These are phyloP conservation scores for Talaromyces sp. DNA, from an alignment of 2,329 filamentous ascomycete genomes.

Conservation along the genomic window DNA sequence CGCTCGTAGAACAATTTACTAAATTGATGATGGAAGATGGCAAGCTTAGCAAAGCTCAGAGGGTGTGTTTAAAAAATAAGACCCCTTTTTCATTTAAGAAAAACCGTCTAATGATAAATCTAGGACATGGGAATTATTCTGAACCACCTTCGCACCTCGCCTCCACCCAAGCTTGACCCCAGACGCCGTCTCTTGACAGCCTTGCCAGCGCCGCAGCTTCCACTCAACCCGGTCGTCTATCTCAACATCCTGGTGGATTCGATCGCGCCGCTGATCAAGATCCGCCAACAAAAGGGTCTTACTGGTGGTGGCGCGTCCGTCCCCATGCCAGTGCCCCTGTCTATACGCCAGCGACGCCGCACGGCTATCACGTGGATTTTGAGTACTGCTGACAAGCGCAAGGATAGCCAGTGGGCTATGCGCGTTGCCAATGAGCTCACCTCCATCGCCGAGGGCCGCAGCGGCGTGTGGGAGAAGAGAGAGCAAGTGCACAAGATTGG, in stretches of 20 bases:
- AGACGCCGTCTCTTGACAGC: conserved; percentile 58
- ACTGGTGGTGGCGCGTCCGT: conserved; percentile 82
- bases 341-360: conserved; percentile 69
- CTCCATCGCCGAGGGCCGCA: conserved; percentile 80
- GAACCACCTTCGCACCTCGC: conserved; percentile 74
- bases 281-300: conserved; percentile 69
- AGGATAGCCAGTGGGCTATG: conserved; percentile 67
- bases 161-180: conserved; percentile 71
- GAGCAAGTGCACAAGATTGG: conserved; percentile 73
- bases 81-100: too few relatives aligned
- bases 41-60: conserved; percentile 84
- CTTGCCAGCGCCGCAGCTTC: conserved; percentile 73
- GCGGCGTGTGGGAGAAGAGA: conserved; percentile 78
- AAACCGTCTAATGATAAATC: not conserved
- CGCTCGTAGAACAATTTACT: conserved; percentile 79
- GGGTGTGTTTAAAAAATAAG: conserved; percentile 37
- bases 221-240: conserved; percentile 84
- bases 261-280: conserved; percentile 79
- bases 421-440: conserved; percentile 83
- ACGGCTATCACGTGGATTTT: conserved; percentile 86
- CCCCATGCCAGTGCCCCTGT: conserved; percentile 75
- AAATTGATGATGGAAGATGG: conserved; percentile 88
- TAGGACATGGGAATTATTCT: conserved; percentile 84
- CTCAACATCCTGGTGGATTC: conserved; percentile 88
- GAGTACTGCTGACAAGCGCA: conserved; percentile 73